These are phyloP conservation scores for Carex myosuroides DNA, from an alignment of 176 grass and related monocot genomes.

Conservation along the genomic window DNA sequence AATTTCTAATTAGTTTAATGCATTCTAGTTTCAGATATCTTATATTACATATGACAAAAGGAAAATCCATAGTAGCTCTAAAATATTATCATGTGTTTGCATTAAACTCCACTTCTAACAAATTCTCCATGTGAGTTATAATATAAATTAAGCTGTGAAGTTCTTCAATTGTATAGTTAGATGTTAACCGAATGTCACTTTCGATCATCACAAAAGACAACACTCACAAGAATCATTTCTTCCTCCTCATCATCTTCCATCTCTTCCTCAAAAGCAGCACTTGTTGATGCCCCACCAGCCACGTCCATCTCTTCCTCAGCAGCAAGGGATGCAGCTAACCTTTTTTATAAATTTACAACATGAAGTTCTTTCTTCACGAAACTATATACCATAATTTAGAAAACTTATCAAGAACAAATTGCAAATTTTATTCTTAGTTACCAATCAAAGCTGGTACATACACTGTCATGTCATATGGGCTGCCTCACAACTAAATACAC, in stretches of 20 bases:
- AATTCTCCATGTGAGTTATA: background rate
- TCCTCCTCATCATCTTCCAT: constrained; percentile 51
- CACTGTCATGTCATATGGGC: background rate
- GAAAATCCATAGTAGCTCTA: background rate
- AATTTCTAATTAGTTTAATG: background rate
- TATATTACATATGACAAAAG: background rate
- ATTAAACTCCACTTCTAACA: background rate
- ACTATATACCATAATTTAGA: background rate
- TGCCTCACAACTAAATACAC: background rate
- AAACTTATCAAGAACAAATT: constrained; percentile 14
- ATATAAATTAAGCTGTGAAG: background rate
- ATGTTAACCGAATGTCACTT: background rate
- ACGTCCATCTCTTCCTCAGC: constrained; percentile 63
- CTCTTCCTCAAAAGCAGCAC: constrained; percentile 32
- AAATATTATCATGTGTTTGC: background rate
- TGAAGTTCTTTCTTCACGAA: background rate
- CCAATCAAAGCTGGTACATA: background rate
- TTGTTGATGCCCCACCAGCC: constrained; percentile 29
- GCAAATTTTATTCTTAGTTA: background rate
- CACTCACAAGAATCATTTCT: constrained; percentile 77
- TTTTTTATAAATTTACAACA: constrained; percentile 16
- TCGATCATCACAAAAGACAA: background rate
- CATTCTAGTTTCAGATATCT: background rate
- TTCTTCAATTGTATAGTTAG: background rate
- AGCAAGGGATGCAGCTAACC: constrained; percentile 80